A percentile compares a stretch with the other conserved stretches of the same genome.
Conservation (phyloP, 805 yeast genomes). For the Myxozyma udenii region DNA sequence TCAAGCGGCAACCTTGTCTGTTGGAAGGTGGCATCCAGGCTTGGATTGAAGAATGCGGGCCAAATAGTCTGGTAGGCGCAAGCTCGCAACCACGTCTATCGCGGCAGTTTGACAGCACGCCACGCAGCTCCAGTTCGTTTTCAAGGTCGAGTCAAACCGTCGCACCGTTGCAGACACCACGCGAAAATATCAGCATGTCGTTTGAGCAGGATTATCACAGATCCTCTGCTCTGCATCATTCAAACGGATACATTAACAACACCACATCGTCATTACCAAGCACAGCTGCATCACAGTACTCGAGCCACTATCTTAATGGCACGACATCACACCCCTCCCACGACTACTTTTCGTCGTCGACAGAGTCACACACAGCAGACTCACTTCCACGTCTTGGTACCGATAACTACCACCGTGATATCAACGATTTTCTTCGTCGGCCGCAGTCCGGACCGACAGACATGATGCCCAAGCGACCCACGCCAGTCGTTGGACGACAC, state of each 20-base stretch:
- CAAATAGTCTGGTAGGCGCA: constrained; percentile 12
- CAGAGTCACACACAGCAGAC: not conserved
- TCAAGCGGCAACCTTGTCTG: constrained; percentile 45
- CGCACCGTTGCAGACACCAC: not conserved
- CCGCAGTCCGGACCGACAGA: constrained; percentile 12
- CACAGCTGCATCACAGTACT: not conserved
- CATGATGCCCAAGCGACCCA: constrained; percentile 20
- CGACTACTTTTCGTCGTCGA: not conserved
- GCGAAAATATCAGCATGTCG: not conserved
- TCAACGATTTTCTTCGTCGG: constrained; percentile 35
- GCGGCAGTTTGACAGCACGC: not conserved
- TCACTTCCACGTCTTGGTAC: not conserved
- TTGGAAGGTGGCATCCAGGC: constrained; percentile 56
- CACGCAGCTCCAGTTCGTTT: not conserved
- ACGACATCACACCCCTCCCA: not conserved
- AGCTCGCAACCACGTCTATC: not conserved
- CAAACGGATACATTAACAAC: not conserved
- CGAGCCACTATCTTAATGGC: not conserved
- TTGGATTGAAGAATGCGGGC: constrained; percentile 40
- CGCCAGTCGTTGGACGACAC: constrained; percentile 17
- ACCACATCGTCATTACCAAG: not conserved
- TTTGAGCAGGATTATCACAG: constrained; percentile 1
- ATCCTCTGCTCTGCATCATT: not conserved
- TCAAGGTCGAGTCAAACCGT: not conserved
- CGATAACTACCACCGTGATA: constrained; percentile 33